A percentile compares a stretch with the other conserved stretches of the same genome.
phyloP scores from a whole-genome alignment of 371 early-diverging fungal species.

The Chytridium lagenaria region DNA sequence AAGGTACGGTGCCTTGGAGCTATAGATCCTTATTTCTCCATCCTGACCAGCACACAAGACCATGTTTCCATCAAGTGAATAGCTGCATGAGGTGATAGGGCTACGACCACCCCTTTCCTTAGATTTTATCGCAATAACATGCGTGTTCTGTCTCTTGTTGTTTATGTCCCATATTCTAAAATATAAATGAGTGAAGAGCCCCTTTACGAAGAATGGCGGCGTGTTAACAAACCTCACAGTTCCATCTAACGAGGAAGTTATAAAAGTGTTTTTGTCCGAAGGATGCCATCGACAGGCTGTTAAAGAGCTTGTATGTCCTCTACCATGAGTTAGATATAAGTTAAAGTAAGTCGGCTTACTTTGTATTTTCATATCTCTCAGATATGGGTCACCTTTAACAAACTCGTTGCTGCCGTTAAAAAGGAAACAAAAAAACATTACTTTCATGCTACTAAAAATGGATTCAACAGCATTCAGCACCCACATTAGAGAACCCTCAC shows the following conservation, averaged over 20 bases:
- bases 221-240: conserved; percentile 75
- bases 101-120: conserved; percentile 71
- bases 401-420: conserved; percentile 61
- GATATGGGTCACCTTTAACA: conserved; percentile 92
- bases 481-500: conserved; percentile 74
- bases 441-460: conserved; percentile 19
- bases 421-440: neutral
- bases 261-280: conserved; percentile 64
- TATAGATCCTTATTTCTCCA: conserved; percentile 56
- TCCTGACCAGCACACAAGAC: conserved; percentile 65
- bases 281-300: conserved; percentile 88
- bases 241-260: conserved; percentile 84
- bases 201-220: too few species aligned
- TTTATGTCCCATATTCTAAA: conserved; percentile 85
- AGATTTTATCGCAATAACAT: conserved; percentile 79
- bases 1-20: conserved; percentile 44
- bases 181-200: too few species aligned
- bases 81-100: conserved; percentile 67
- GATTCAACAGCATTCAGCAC: neutral
- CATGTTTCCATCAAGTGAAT: conserved; percentile 71
- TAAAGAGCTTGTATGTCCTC: conserved; percentile 86
- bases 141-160: conserved; percentile 69
- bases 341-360: conserved; percentile 36
- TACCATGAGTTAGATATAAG: conserved; percentile 25
- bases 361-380: conserved; percentile 87